Evolutionary conservation across 2,329 filamentous ascomycete species (phyloP), one percentile per base, ranked within the genome.

Genomic region (Colletotrichum zoysiae): DNA sequence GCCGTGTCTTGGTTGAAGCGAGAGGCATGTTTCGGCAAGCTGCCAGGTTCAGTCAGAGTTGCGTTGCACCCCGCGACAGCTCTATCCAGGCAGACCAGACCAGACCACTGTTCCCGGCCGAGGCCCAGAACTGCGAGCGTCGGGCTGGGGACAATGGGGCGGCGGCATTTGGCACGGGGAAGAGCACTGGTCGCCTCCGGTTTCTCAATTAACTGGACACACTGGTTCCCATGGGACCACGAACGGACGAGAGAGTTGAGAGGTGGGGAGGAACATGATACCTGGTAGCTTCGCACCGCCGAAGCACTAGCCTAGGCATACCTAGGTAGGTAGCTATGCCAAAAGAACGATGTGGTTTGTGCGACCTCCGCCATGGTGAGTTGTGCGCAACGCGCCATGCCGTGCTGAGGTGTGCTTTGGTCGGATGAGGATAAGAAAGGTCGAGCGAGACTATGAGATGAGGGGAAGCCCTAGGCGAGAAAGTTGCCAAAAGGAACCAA

Each of bases 11-110:
- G 65, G 16, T 70, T 56, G 30, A 65, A 69, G 70, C 69, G 69
- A 68, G 65, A 64, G 44, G 59, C 59, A 71, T 69, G 65, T 69
- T 71, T 71, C 65, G 70, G 65, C 65, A 67, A 63, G 30, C 8
- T 56, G 38, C 50, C 59, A 71, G 66, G 53, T 60, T 58, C 53
- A 42, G 38, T 58, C 53, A 42, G 38, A 59, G 65, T 46, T 55
- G 65, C 35, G 69, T 71, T 40, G 69, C 59, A 71, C 65, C 65
- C 58, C 65, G 58, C 69, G 65, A 69, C 58, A 60, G 65, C 69
- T 69, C 59, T 55, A 65, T 69, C 46, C 53, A 56, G 51, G 59
- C 56, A 64, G 53, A 42, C 65, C n/a, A 64, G 53, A 42, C 65
- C n/a, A 56, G 50, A 46, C 55, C 53, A 64, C 35, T 63, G 64